phyloP scores from a whole-genome alignment of 2,329 filamentous ascomycete genomes.

The Aspergillus tanneri region DNA sequence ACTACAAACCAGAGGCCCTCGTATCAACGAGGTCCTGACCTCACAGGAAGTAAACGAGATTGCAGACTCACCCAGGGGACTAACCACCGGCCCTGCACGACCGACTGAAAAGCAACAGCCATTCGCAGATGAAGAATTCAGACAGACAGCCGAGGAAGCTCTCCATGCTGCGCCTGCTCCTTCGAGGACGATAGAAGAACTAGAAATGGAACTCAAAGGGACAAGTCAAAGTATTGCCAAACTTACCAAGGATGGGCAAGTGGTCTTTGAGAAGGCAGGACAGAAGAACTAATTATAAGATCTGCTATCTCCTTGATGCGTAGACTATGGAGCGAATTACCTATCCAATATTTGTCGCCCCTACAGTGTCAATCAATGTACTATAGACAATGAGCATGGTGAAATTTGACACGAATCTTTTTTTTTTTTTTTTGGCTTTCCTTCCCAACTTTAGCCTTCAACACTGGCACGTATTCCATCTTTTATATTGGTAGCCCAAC shows the following conservation, averaged over 20 bases:
- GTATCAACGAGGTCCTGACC: constrained; percentile 74
- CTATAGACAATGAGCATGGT: constrained; percentile 21
- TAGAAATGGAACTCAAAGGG: constrained; percentile 33
- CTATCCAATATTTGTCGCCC: constrained; percentile 16
- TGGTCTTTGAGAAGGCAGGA: constrained; percentile 55
- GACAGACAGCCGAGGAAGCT: constrained; percentile 23
- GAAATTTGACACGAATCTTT: constrained; percentile 9
- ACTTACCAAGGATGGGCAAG: constrained; percentile 62
- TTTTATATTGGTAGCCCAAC: too few species aligned
- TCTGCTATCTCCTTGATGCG: background rate
- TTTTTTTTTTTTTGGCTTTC: constrained; percentile 2
- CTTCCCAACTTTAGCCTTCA: too few species aligned
- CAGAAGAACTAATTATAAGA: constrained; percentile 19
- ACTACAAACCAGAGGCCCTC: constrained; percentile 80
- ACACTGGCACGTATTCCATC: too few species aligned
- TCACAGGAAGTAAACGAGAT: constrained; percentile 84
- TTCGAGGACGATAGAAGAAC: constrained; percentile 28
- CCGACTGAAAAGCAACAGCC: constrained; percentile 14
- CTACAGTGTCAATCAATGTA: constrained; percentile 22
- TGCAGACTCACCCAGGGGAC: constrained; percentile 74
- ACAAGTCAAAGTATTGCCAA: constrained; percentile 49
- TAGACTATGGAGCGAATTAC: background rate
- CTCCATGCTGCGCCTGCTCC: constrained; percentile 26
- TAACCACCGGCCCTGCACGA: constrained; percentile 59
- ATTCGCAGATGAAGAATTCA: constrained; percentile 17